Evolutionary conservation across 73 alveolate species (phyloP), one percentile per base, ranked within the genome.

Genomic region (Paramecium primaurelia): DNA sequence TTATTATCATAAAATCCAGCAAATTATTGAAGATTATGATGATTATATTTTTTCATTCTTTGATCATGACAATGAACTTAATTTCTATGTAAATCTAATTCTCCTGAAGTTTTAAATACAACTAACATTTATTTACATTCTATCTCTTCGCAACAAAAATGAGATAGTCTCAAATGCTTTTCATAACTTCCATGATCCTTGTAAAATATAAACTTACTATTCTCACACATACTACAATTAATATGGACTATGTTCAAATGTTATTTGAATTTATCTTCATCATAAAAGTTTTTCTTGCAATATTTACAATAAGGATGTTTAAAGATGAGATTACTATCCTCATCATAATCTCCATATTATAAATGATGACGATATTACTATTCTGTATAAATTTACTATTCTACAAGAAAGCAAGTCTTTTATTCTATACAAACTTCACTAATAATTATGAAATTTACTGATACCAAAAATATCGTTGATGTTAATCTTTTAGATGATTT

Each of bases 281-380:
- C 93, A 59, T 86, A 86, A 36, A 86, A 86, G 30, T 86, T 25
- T 36, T 86, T 86, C 60, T 40, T 59, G 93, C 93, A 86, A 59
- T 54, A 86, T 75, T 86, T 86, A 64, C 93, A 86, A n/a, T 59
- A 59, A 8, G 93, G 93, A 59, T 86, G 93, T 58, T 59, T 59
- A 58, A 86, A 86, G 37, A 59, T 59, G 42, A 86, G 71, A 20
- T 86, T 86, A 38, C 87, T 75, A 59, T 86, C 93, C 25, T 86
- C 93, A 59, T 86, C 93, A 32, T 58, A 58, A 30, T 86, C 93
- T 58, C 93, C 93, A 14, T 58, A 38, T 38, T 86, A 58, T 22
- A 75, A 40, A 86, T 86, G 93, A 9, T 86, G 59, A 26, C 84
- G 58, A n/a, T 59, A 87, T 22, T 77, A 42, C 5, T 73, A 77